Base-by-base conservation (phyloP, 1,284 basidiomycete genomes). In the Irpex lacteus region DNA sequence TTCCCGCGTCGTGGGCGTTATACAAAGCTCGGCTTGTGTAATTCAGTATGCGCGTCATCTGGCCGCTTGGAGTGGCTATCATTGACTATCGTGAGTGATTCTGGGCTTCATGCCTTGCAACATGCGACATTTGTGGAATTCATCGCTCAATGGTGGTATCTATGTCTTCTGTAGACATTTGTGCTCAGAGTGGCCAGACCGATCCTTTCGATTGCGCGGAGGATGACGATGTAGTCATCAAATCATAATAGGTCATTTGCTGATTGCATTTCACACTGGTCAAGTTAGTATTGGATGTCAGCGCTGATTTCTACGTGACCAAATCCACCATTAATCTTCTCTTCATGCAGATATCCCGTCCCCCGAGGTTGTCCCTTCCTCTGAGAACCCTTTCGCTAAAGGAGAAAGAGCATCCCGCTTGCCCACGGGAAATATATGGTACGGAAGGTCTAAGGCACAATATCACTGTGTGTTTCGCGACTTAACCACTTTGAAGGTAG, bases 301-400 rank as follows among this genome's bases (percentile, higher is more conserved):
- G 18, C 18, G 38, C 37, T 49, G 36, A 50, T 9, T 34, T 50
- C 18, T n/a, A 5, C 40, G 52, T 37, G 1, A 13, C 26, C 26
- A 21, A 9, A 15, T 44, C 40, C 8, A 53, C 49, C 9, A 21
- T 34, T 55, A 49, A 59, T 50, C 7, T 52, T 21, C 44, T 49
- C 21, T 32, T 32, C 50, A 54, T 59, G 62, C 50, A 67, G 70
- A 73, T 73, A 72, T 65, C 63, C 70, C 71, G 72, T 69, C 66
- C 50, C 47, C 70, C 71, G 72, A 74, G 67, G 68, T 70, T 72
- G 71, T 59, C 67, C 72, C 72, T 67, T 64, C n/a, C 50, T 63
- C 66, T 73, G 71, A 68, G 72, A 73, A 71, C 26, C 7, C 32
- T 9, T 32, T 11, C 26, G 26, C 62, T n/a, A 37, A 68, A 74